Conservation (phyloP, 2,329 filamentous ascomycete species). For the Blastomyces silverae region DNA sequence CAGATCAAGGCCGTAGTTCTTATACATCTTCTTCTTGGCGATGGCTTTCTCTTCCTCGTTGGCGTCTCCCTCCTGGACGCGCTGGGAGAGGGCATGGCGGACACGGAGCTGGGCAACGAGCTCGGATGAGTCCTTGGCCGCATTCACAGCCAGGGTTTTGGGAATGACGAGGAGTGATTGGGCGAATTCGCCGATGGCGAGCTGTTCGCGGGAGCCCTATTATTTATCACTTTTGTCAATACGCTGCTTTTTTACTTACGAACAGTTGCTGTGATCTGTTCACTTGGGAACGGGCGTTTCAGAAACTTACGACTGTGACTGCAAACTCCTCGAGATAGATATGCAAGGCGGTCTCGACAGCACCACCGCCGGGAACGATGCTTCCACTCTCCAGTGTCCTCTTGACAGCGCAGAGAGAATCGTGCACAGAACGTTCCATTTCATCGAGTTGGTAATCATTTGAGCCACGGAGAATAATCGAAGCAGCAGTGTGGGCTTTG, state of each 20-base stretch:
- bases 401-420: constrained; percentile 95
- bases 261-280: background rate
- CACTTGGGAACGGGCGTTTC: background rate
- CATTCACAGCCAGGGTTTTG: constrained; percentile 94
- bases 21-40: constrained; percentile 93
- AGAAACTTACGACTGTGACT: constrained; percentile 67
- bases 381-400: constrained; percentile 92
- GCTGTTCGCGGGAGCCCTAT: constrained; percentile 82
- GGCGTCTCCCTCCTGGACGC: constrained; percentile 72
- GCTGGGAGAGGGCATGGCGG: constrained; percentile 87
- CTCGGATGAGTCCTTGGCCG: constrained; percentile 91
- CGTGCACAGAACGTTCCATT: constrained; percentile 98
- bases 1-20: constrained; percentile 95
- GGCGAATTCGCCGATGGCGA: constrained; percentile 95
- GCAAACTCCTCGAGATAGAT: constrained; percentile 99
- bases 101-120: constrained; percentile 92
- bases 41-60: constrained; percentile 78
- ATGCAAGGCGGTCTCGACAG: constrained; percentile 96
- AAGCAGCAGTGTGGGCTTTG: constrained; percentile 87
- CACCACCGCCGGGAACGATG: constrained; percentile 92
- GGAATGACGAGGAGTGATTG: constrained; percentile 90
- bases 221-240: background rate
- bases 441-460: constrained; percentile 97
- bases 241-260: background rate
- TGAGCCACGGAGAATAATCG: constrained; percentile 87